phyloP scores from a whole-genome alignment of 140 eudicot genomes.

The Bidens hawaiensis region DNA sequence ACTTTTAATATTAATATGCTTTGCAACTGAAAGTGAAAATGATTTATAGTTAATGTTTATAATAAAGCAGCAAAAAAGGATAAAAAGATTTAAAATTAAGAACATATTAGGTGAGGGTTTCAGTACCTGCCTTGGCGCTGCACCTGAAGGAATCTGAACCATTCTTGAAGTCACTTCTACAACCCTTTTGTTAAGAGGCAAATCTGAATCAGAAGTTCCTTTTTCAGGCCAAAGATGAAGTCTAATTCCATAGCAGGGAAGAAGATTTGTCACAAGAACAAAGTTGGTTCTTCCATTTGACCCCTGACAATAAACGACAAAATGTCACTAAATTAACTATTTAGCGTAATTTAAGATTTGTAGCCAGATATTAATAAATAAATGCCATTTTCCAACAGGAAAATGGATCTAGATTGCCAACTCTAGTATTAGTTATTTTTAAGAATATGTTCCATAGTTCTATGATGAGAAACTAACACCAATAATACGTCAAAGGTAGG shows the following conservation, averaged over 20 bases:
- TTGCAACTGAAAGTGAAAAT: background rate
- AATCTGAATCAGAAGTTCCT: conserved; percentile 44
- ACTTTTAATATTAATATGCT: background rate
- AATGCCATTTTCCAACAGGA: background rate
- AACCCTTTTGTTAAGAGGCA: conserved; percentile 52
- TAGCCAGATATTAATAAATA: background rate
- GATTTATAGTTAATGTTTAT: no score
- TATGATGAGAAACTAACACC: background rate
- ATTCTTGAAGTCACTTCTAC: conserved; percentile 83
- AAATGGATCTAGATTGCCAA: background rate
- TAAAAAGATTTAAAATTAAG: background rate
- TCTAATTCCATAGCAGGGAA: conserved; percentile 91
- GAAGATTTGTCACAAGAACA: conserved; percentile 87
- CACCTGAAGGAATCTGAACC: conserved; percentile 84
- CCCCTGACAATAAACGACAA: conserved; percentile 45
- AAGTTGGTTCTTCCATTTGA: conserved; percentile 69
- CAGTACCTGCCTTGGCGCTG: conserved; percentile 99
- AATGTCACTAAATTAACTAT: background rate
- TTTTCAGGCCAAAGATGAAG: conserved; percentile 98
- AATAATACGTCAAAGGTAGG: background rate
- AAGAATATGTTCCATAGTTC: background rate
- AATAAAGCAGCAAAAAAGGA: background rate
- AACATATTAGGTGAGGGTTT: conserved; percentile 2
- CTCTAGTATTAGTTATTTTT: background rate
- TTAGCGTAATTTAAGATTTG: background rate